Percentiles rank a stretch among this genome's conserved stretches.
These are phyloP conservation scores for Monilinia vaccinii-corymbosi DNA, from an alignment of 2,329 filamentous ascomycete genomes.

Conservation along the genomic window DNA sequence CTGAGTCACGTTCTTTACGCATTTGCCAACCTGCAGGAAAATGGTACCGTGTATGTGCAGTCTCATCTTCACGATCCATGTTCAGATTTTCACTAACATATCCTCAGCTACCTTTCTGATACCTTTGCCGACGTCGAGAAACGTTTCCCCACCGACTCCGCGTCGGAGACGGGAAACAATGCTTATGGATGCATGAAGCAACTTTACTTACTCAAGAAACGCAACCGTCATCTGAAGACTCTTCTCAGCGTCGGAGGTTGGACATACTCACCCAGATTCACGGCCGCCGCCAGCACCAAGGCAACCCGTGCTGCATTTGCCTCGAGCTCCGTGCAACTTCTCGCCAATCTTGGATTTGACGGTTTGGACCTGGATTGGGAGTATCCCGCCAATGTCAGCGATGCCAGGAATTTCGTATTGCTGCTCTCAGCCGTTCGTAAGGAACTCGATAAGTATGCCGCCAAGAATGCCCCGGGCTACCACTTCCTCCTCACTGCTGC, in stretches of 20 bases:
- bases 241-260: slow-evolving; percentile 78
- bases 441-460: slow-evolving; percentile 41
- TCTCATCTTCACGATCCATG: slow-evolving; percentile 41
- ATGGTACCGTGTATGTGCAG: slow-evolving; percentile 57
- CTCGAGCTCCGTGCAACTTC: slow-evolving; percentile 53
- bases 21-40: slow-evolving; percentile 65
- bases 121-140: slow-evolving; percentile 66
- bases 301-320: slow-evolving; percentile 59
- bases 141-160: slow-evolving; percentile 59
- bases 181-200: slow-evolving; percentile 77
- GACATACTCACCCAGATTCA: slow-evolving; percentile 74
- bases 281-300: slow-evolving; percentile 53
- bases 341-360: slow-evolving; percentile 63
- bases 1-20: slow-evolving; percentile 73
- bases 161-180: slow-evolving; percentile 63
- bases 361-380: slow-evolving; percentile 35
- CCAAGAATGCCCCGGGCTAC: slow-evolving; percentile 36
- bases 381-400: slow-evolving; percentile 19
- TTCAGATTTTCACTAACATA: slow-evolving; percentile 12
- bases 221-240: slow-evolving; percentile 67
- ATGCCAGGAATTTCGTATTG: slow-evolving; percentile 28
- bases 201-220: slow-evolving; percentile 66
- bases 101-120: slow-evolving; percentile 51
- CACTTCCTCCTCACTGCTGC: slow-evolving; percentile 48
- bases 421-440: slow-evolving; percentile 26